Evolutionary conservation across 352 stramenopile species (phyloP).

Genomic region (Pythium dissotocum): DNA sequence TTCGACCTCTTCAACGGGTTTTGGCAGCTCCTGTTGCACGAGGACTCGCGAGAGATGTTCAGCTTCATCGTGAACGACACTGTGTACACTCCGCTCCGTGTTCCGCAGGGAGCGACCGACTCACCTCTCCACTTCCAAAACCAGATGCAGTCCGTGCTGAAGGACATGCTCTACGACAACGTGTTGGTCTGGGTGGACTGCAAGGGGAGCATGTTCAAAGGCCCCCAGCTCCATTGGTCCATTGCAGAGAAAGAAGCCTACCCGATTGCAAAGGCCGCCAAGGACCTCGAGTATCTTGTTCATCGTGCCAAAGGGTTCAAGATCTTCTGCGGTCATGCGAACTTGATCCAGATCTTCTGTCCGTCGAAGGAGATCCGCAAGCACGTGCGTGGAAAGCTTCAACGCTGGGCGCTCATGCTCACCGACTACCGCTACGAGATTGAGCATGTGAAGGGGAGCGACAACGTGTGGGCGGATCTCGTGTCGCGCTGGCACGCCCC

Average conservation of each 20-base stretch:
- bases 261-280: neutral
- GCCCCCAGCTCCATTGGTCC: slow-evolving; percentile 22
- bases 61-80: slow-evolving; percentile 21
- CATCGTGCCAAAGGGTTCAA: slow-evolving; percentile 17
- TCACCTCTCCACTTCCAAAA: slow-evolving; percentile 10
- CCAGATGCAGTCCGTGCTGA: slow-evolving; percentile 10
- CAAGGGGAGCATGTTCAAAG: slow-evolving; percentile 24
- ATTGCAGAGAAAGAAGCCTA: slow-evolving; percentile 32
- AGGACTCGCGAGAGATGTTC: slow-evolving; percentile 15
- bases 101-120: slow-evolving; percentile 12
- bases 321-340: slow-evolving; percentile 34
- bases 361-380: slow-evolving; percentile 5
- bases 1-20: slow-evolving; percentile 26
- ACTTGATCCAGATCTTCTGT: slow-evolving; percentile 25
- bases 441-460: slow-evolving; percentile 13
- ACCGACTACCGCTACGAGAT: slow-evolving; percentile 15
- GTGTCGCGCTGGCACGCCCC: slow-evolving; percentile 22
- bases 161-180: slow-evolving; percentile 10
- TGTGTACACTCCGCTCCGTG: slow-evolving; percentile 12
- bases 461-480: slow-evolving; percentile 35
- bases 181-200: neutral
- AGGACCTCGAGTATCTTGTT: slow-evolving; percentile 22
- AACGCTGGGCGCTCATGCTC: slow-evolving; percentile 25
- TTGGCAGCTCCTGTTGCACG: slow-evolving; percentile 18
- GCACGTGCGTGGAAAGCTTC: slow-evolving; percentile 26